phyloP scores from a whole-genome alignment of 192 early-diverging fungal species.

The Entomortierella beljakovae region DNA sequence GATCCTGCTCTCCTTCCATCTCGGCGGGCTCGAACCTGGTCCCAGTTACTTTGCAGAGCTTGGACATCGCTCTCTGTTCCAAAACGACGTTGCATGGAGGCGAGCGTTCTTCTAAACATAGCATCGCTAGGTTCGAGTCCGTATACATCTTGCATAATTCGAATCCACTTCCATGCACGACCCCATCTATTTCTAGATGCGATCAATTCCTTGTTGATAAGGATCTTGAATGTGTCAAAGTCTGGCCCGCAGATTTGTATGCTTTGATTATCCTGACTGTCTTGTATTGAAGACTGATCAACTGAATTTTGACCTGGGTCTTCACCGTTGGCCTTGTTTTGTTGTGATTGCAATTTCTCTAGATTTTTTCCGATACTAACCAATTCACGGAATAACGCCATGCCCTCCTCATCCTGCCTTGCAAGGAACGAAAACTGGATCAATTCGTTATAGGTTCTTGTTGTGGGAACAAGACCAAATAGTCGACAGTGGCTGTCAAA shows the following conservation, averaged over 20 bases:
- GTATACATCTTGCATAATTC: conserved; percentile 41
- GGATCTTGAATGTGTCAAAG: conserved; percentile 36
- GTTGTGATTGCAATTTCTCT: conserved; percentile 4
- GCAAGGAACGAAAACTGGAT: conserved; percentile 53
- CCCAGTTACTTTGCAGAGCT: conserved; percentile 33
- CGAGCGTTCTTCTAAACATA: conserved; percentile 37
- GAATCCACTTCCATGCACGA: conserved; percentile 43
- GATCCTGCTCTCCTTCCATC: not conserved
- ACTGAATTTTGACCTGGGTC: not conserved
- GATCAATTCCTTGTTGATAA: conserved; percentile 46
- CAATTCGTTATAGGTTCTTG: conserved; percentile 50
- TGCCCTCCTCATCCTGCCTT: conserved; percentile 16
- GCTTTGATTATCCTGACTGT: not conserved
- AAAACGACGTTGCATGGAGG: conserved; percentile 21
- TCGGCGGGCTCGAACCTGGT: conserved; percentile 3
- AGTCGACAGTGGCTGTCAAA: conserved; percentile 51
- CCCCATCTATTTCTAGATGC: conserved; percentile 33
- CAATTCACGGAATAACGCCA: conserved; percentile 39
- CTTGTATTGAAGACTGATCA: not conserved
- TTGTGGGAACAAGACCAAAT: conserved; percentile 41
- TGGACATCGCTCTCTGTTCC: conserved; percentile 23
- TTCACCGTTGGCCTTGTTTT: not conserved
- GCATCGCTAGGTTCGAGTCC: conserved; percentile 40
- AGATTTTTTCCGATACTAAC: conserved; percentile 43
- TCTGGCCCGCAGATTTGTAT: conserved; percentile 27